Evolutionary conservation across 176 grass and related monocot species (phyloP).

Genomic region (Ampelocalamus luodianensis): DNA sequence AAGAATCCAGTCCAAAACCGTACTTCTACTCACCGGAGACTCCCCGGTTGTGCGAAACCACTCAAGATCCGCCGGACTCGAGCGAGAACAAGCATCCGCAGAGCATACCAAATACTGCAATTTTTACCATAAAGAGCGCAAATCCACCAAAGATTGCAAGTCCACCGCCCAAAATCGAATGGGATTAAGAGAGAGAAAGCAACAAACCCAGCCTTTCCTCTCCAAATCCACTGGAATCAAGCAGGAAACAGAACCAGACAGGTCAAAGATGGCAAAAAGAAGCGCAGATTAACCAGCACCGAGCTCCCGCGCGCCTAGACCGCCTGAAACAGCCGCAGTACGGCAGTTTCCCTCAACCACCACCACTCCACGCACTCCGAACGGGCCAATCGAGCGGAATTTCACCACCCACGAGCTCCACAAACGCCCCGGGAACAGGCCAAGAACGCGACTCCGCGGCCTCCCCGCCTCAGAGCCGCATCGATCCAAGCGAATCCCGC

Average conservation of each 20-base stretch:
- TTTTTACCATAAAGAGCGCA: neutral
- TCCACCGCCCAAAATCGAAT: neutral
- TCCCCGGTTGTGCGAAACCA: neutral
- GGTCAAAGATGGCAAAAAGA: neutral
- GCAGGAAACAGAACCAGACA: neutral
- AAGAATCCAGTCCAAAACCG: slow-evolving; percentile 16
- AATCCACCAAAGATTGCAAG: neutral
- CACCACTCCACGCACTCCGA: neutral
- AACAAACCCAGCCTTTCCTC: neutral
- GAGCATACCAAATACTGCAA: neutral
- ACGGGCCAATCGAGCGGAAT: neutral
- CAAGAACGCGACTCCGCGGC: neutral
- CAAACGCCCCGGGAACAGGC: neutral
- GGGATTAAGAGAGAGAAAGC: neutral
- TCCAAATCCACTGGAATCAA: neutral
- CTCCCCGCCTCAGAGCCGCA: neutral
- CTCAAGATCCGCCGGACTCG: slow-evolving; percentile 11
- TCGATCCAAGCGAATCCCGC: slow-evolving; percentile 19
- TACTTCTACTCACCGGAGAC: neutral
- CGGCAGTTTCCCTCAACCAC: neutral
- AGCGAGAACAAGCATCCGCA: neutral
- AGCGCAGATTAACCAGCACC: neutral
- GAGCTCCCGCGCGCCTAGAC: neutral
- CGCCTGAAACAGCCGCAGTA: neutral
- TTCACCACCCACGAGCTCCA: neutral